phyloP scores from a whole-genome alignment of 768 basidiomycete genomes.

The Hemileccinum rubropunctum region DNA sequence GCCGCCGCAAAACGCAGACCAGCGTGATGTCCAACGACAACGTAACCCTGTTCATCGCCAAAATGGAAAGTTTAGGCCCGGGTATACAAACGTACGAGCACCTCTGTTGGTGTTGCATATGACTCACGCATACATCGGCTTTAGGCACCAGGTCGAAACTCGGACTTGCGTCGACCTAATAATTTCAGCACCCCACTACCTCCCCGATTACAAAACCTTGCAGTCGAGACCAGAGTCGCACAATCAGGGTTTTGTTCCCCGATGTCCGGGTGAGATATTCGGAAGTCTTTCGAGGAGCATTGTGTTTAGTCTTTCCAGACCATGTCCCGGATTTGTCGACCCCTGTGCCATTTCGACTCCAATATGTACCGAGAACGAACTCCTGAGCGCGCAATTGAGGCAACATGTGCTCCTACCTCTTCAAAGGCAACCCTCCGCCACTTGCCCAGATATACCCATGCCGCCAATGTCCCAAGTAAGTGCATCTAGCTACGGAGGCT shows the following conservation, averaged over 20 bases:
- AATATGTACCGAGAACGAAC: neutral
- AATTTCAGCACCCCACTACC: neutral
- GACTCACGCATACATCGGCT: neutral
- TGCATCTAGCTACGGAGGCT: neutral
- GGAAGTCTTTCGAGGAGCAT: neutral
- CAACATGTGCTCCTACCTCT: neutral
- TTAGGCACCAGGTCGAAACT: constrained; percentile 3
- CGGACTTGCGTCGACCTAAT: neutral
- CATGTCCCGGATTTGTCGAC: neutral
- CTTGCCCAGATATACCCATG: neutral
- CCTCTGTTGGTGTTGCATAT: neutral
- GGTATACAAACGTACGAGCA: constrained; percentile 3
- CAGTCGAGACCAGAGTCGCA: neutral
- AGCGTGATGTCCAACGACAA: neutral
- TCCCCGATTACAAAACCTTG: constrained; percentile 7
- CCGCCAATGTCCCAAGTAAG: constrained; percentile 2
- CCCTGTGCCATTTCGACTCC: neutral
- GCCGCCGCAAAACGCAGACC: neutral
- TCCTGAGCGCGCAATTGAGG: constrained; percentile 5
- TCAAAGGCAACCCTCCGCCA: neutral
- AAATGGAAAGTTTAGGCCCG: neutral
- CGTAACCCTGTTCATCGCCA: neutral
- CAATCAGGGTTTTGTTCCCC: neutral
- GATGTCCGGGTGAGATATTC: constrained; percentile 5
- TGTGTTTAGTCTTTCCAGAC: constrained; percentile 5